Evolutionary conservation across 2,329 filamentous ascomycete species (phyloP).

Genomic region (Fusarium protoensiforme): DNA sequence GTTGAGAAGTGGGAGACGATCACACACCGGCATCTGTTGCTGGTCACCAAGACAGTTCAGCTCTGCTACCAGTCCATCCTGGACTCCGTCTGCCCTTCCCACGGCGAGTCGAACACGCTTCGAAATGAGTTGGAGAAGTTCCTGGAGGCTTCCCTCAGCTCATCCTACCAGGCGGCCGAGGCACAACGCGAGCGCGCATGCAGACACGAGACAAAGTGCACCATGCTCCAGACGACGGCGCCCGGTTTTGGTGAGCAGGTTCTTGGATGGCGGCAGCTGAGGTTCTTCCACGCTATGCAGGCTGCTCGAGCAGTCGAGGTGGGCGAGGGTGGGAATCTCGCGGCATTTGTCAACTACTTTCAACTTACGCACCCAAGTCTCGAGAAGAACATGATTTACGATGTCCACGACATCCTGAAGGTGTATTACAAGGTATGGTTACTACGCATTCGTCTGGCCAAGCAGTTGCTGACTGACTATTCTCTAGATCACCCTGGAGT

Average conservation of each 20-base stretch:
- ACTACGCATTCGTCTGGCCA: rapidly evolving
- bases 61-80: constrained; percentile 32
- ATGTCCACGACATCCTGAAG: constrained; percentile 51
- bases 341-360: constrained; percentile 4
- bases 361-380: constrained; percentile 15
- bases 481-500: constrained; percentile 40
- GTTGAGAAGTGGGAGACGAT: constrained; percentile 47
- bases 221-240: constrained; percentile 37
- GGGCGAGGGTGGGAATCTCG: neutral
- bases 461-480: neutral
- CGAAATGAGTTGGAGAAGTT: constrained; percentile 19
- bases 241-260: constrained; percentile 37
- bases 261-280: constrained; percentile 25
- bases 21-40: constrained; percentile 37
- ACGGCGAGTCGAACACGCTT: constrained; percentile 27
- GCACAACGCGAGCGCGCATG: constrained; percentile 9
- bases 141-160: constrained; percentile 1
- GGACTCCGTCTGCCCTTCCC: constrained; percentile 19
- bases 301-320: neutral
- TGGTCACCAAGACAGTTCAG: constrained; percentile 27
- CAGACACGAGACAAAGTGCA: constrained; percentile 19
- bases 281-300: constrained; percentile 25
- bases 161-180: neutral
- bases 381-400: constrained; percentile 43
- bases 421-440: constrained; percentile 50